Percentiles rank a stretch among this genome's conserved stretches.
phyloP scores from a whole-genome alignment of 306 rosid species.

The Vicia sativa region DNA sequence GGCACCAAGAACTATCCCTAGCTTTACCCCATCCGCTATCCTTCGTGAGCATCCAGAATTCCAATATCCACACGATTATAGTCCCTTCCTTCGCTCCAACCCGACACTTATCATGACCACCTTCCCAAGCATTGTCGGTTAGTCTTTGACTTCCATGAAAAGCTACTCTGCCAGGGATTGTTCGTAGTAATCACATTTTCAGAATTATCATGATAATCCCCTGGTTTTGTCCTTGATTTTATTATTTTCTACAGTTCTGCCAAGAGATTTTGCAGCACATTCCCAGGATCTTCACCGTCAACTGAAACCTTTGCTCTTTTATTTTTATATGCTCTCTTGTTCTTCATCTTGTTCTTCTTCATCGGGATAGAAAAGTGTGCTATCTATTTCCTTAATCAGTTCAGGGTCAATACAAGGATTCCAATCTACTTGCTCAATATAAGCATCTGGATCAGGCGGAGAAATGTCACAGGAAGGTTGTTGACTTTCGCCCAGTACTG shows the following conservation, averaged over 20 bases:
- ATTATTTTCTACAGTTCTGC: slow-evolving; percentile 30
- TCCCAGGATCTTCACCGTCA: slow-evolving; percentile 50
- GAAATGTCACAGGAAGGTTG: slow-evolving; percentile 47
- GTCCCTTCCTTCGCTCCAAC: too few species aligned
- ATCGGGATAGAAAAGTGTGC: slow-evolving; percentile 53
- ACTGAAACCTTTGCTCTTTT: slow-evolving; percentile 52
- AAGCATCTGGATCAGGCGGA: slow-evolving; percentile 60
- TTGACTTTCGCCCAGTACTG: slow-evolving; percentile 68
- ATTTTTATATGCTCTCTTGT: slow-evolving; percentile 42
- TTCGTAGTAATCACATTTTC: slow-evolving; percentile 34
- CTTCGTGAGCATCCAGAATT: slow-evolving; percentile 27
- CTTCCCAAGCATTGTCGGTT: slow-evolving; percentile 50
- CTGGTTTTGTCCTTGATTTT: slow-evolving; percentile 40
- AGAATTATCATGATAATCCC: slow-evolving; percentile 34
- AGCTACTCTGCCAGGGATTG: slow-evolving; percentile 57
- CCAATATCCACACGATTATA: too few species aligned
- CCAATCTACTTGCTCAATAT: slow-evolving; percentile 75
- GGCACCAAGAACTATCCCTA: slow-evolving; percentile 46
- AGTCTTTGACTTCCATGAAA: slow-evolving; percentile 40
- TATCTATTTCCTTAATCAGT: slow-evolving; percentile 66
- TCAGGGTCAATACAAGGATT: slow-evolving; percentile 60
- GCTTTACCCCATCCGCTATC: slow-evolving; percentile 49
- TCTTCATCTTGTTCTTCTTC: slow-evolving; percentile 59
- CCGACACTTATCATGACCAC: too few species aligned
- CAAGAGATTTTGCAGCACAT: slow-evolving; percentile 31